Conservation (phyloP, 1,284 basidiomycete genomes). For the Cryptococcus sp. region DNA sequence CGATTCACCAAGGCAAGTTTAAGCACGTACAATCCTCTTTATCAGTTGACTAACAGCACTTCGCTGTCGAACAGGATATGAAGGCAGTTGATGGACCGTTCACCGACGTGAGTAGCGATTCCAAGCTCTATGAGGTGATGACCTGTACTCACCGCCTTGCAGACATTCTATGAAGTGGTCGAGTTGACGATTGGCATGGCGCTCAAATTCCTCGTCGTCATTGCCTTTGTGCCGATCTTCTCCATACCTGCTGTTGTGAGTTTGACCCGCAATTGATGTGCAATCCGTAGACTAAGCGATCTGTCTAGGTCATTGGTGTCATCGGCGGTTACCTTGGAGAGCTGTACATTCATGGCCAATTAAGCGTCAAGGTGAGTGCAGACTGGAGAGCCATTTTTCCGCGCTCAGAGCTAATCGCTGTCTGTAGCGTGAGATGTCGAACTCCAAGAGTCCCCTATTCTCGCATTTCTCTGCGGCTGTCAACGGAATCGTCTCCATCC, state of each 20-base stretch:
- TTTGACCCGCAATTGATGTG: not conserved
- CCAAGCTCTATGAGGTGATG: not conserved
- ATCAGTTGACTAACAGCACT: too few relatives aligned
- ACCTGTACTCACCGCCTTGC: slow-evolving; percentile 17
- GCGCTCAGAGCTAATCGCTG: not conserved
- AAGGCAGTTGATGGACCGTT: slow-evolving; percentile 53
- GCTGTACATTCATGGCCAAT: slow-evolving; percentile 66
- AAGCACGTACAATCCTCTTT: not conserved
- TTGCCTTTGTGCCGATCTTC: slow-evolving; percentile 59
- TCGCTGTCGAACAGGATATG: slow-evolving; percentile 54
- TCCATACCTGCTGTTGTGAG: slow-evolving; percentile 46
- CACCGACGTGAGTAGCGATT: slow-evolving; percentile 39
- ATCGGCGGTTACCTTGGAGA: slow-evolving; percentile 59
- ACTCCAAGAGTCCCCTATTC: slow-evolving; percentile 66
- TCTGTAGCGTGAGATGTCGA: slow-evolving; percentile 62
- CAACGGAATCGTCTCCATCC: slow-evolving; percentile 61
- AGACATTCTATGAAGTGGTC: slow-evolving; percentile 40
- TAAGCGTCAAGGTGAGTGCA: slow-evolving; percentile 63
- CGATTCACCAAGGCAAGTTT: slow-evolving; percentile 60
- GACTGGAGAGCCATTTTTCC: not conserved
- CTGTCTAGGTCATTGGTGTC: slow-evolving; percentile 48
- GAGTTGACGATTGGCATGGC: slow-evolving; percentile 52
- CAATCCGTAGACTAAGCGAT: not conserved
- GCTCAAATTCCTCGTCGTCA: slow-evolving; percentile 57
- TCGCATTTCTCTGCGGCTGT: slow-evolving; percentile 71